Evolutionary conservation across 805 yeast species (phyloP).

Genomic region (Kluyveromyces aestuarii): DNA sequence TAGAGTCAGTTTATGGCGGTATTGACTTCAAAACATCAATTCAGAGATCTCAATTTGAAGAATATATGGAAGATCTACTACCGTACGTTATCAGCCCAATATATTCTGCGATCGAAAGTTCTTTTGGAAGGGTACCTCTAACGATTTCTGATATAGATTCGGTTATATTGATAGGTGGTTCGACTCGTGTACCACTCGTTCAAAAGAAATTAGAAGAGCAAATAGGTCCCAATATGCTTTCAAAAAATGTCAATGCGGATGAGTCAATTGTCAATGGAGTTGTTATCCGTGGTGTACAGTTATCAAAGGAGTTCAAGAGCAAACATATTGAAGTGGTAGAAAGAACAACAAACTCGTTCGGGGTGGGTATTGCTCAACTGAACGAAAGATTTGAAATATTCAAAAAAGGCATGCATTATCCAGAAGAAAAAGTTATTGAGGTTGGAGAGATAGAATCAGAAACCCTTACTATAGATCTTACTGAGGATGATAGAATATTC

Average conservation of each 20-base stretch:
- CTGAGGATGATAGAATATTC: conserved; percentile 15
- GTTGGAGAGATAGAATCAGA: conserved; percentile 29
- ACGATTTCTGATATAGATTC: conserved; percentile 40
- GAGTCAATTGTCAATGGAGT: conserved; percentile 91
- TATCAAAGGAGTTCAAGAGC: conserved; percentile 60
- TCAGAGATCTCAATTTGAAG: conserved; percentile 80
- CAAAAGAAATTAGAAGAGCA: conserved; percentile 49
- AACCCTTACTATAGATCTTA: conserved; percentile 29
- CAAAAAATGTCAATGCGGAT: conserved; percentile 89
- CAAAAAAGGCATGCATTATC: conserved; percentile 36
- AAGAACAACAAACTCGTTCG: conserved; percentile 41
- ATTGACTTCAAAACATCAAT: conserved; percentile 59
- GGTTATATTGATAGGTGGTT: conserved; percentile 81
- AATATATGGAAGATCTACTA: conserved; percentile 34
- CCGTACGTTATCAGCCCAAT: conserved; percentile 47
- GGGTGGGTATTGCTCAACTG: conserved; percentile 25
- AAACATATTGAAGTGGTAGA: conserved; percentile 50
- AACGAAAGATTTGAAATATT: conserved; percentile 33
- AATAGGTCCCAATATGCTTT: conserved; percentile 50
- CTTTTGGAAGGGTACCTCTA: conserved; percentile 21
- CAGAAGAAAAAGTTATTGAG: conserved; percentile 23
- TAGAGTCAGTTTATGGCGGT: conserved; percentile 69
- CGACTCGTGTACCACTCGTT: conserved; percentile 82
- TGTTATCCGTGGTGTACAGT: conserved; percentile 69
- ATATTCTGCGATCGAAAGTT: conserved; percentile 36